These are phyloP conservation scores for Saturnispora silvae DNA, from an alignment of 805 yeast genomes.

Conservation along the genomic window DNA sequence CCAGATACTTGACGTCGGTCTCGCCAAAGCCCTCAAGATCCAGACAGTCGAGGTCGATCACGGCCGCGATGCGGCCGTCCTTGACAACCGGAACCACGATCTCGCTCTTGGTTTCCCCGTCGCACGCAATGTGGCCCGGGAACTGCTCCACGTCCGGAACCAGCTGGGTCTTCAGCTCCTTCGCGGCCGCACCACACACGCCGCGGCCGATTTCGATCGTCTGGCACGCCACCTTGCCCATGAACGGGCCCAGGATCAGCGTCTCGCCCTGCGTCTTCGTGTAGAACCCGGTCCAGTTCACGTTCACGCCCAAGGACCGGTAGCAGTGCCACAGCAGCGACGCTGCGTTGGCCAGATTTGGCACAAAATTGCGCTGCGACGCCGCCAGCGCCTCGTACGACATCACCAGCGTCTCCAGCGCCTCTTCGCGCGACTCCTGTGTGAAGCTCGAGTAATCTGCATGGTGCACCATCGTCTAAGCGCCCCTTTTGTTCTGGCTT, in stretches of 20 bases:
- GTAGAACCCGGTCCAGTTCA: conserved; percentile 95
- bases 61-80: conserved; percentile 48
- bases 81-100: conserved; percentile 72
- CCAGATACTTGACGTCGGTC: conserved; percentile 48
- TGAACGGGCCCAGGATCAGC: conserved; percentile 82
- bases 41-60: conserved; percentile 78
- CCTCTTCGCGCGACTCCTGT: conserved; percentile 34
- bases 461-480: conserved; percentile 38
- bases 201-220: conserved; percentile 68
- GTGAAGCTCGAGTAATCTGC: conserved; percentile 63
- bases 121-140: conserved; percentile 96
- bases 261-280: conserved; percentile 31
- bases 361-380: conserved; percentile 73
- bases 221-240: conserved; percentile 96
- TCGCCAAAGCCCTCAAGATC: conserved; percentile 55
- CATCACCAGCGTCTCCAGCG: conserved; percentile 44
- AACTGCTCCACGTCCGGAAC: conserved; percentile 68
- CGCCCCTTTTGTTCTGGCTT: too few species aligned
- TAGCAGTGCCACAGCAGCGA: conserved; percentile 86
- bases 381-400: conserved; percentile 56
- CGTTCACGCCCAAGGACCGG: conserved; percentile 38
- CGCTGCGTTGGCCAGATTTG: conserved; percentile 78
- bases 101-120: conserved; percentile 88
- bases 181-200: conserved; percentile 86
- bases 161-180: conserved; percentile 46